Evolutionary conservation across 768 basidiomycete genomes (phyloP), one percentile per base, ranked within the genome.

Genomic region (Suillus sp.): DNA sequence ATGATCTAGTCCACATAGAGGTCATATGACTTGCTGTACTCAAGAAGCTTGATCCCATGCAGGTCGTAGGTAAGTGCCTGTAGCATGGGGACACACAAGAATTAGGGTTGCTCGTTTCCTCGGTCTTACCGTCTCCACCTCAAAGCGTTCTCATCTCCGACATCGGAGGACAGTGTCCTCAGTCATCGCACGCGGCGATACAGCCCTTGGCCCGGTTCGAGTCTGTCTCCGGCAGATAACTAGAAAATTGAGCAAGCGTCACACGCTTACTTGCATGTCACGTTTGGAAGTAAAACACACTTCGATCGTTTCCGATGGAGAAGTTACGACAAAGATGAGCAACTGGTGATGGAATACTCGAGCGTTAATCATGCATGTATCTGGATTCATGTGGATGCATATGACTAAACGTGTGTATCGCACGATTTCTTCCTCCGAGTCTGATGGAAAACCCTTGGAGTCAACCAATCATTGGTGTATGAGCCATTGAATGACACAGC

Each of bases 1-100:
- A 51, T 32, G 30, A 32, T 30, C 50, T 51, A 30, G 14, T 13
- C 47, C 48, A 48, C 48, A 48, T 16, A 22, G 25, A 27, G 13
- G 22, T 13, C 7, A 16, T 48, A 48, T 25, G 4, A 8, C 48
- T 27, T 48, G 25, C 25, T 47, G 47, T 3, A 47, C 22, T 13
- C 13, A 22, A 22, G 47, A 47, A 47, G 22, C 6, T 25, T 90
- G 47, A 48, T 48, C 25, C 16, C 20, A 11, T n/a, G 30, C 32
- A 34, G 51, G 51, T 34, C 27, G 18, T 48, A 48, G 47, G 47
- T 25, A 48, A 18, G 48, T 16, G 6, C 8, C 27, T 25, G 16
- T 18, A 50, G 48, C 27, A 51, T 30, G 25, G 20, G 8, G 16
- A 27, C 20, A 51, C 27, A 34, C 9, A 30, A 22, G 50, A 51